phyloP scores from a whole-genome alignment of 164 flowering plant genomes.

The Sedum album region DNA sequence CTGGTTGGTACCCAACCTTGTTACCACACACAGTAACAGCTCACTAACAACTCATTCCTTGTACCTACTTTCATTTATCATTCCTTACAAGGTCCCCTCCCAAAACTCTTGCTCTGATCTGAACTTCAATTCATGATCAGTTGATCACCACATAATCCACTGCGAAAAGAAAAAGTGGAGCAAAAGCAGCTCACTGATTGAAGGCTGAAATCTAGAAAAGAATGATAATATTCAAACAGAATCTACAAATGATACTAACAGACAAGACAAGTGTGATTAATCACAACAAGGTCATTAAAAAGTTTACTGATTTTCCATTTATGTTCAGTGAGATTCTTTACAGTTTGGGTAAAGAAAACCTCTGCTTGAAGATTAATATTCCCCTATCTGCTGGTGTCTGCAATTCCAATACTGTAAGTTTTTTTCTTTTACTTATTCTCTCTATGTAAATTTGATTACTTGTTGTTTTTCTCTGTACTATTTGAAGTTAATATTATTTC shows the following conservation, averaged over 20 bases:
- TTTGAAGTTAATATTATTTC: neutral
- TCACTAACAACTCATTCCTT: neutral
- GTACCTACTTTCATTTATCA: neutral
- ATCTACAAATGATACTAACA: neutral
- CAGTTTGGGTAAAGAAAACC: neutral
- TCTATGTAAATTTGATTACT: too few relatives aligned
- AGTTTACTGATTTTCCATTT: neutral
- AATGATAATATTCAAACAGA: neutral
- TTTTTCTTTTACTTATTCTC: too few relatives aligned
- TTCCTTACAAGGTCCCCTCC: slow-evolving; percentile 1
- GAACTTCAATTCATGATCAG: neutral
- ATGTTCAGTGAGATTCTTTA: neutral
- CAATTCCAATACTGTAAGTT: neutral
- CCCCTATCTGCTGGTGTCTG: neutral
- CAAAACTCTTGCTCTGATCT: neutral
- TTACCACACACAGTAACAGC: neutral
- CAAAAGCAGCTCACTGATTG: neutral
- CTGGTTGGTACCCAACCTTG: slow-evolving; percentile 4
- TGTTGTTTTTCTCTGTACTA: neutral
- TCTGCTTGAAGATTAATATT: neutral
- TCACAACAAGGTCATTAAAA: neutral
- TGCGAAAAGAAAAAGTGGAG: neutral
- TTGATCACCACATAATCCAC: neutral
- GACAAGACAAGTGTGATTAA: neutral
- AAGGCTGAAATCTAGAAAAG: neutral